Base-by-base conservation (phyloP, 2,329 filamentous ascomycete species). In the Lizonia empirigonia region DNA sequence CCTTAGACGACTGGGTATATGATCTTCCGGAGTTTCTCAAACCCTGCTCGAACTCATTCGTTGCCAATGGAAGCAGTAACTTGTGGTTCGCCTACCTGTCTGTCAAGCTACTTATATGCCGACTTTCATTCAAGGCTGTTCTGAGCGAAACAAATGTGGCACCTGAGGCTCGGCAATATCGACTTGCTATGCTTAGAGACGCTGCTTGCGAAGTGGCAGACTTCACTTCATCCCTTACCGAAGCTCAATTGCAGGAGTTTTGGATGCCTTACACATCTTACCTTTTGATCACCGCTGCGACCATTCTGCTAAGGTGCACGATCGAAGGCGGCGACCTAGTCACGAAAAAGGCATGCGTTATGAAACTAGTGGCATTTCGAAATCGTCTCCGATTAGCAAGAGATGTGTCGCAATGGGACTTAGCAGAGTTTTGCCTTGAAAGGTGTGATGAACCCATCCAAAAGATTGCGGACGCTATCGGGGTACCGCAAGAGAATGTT, bases 251-350 rank as follows among this genome's bases (percentile, higher is more conserved):
- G 10, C 50, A 56, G 9, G 60, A 60, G 19, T 63, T 63, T 16
- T 62, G 60, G 60, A 56, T 62, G 40, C 60, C 59, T 4, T 63
- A 62, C 29, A 60, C 59, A 2, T 59, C 51, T 10, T 63, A 62
- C 26, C 40, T 63, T 0, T 39, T 63, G 1, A 59, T 63, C 10
- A 57, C 57, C 6, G 53, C 57, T 2, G 56, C 60, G 4, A 63
- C 60, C 2, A 55, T 60, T 7, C 34, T 63, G 2, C 47, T 63
- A 3, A 46, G 60, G 32, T 62, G 55, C 20, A 55, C 52, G 1
- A 50, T 63, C 2, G 59, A 63, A 20, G 47, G 47, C 22, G 38
- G 24, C 13, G 46, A 60, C n/a, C 16, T 54, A 7, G 22, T 19
- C 7, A 56, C 44, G 1, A 59, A 59, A 24, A 45, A 15, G 2